These are phyloP conservation scores for Microbotryomycetes sp. DNA, from an alignment of 1,284 basidiomycete genomes.

Conservation along the genomic window DNA sequence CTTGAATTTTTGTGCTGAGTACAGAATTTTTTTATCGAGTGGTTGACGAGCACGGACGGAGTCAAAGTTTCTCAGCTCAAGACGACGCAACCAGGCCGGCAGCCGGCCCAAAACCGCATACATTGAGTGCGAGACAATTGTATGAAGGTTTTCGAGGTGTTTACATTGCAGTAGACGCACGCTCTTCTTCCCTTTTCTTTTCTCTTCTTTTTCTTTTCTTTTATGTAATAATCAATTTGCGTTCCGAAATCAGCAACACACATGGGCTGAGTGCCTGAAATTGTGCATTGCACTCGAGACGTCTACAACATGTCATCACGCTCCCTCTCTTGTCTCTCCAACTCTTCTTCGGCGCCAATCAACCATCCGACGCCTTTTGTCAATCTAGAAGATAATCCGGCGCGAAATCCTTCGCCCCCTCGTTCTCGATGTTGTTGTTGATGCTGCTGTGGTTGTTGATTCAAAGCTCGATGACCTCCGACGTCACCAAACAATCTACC, in stretches of 20 bases:
- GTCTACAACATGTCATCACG: neutral
- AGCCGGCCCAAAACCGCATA: too few relatives aligned
- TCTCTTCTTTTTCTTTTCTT: too few relatives aligned
- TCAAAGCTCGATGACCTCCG: too few relatives aligned
- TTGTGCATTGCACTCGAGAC: neutral
- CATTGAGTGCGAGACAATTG: too few relatives aligned
- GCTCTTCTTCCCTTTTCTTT: too few relatives aligned
- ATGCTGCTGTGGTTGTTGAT: neutral
- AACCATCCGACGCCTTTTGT: constrained; percentile 81
- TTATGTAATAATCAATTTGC: too few relatives aligned
- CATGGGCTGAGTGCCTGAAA: neutral
- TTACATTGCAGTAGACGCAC: too few relatives aligned
- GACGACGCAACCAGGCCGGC: neutral
- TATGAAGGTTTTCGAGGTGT: neutral
- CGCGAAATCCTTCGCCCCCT: constrained; percentile 45
- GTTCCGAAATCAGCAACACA: too few relatives aligned
- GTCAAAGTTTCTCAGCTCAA: too few relatives aligned
- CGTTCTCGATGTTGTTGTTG: constrained; percentile 39
- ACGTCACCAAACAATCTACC: neutral
- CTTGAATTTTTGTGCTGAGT: too few relatives aligned
- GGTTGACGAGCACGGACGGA: too few relatives aligned
- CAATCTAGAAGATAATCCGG: constrained; percentile 51
- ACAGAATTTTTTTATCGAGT: too few relatives aligned
- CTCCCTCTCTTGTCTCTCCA: constrained; percentile 6
- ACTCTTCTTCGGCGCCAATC: constrained; percentile 60